These are phyloP conservation scores for Camelina sativa DNA, from an alignment of 345 rosid genomes.

Conservation along the genomic window DNA sequence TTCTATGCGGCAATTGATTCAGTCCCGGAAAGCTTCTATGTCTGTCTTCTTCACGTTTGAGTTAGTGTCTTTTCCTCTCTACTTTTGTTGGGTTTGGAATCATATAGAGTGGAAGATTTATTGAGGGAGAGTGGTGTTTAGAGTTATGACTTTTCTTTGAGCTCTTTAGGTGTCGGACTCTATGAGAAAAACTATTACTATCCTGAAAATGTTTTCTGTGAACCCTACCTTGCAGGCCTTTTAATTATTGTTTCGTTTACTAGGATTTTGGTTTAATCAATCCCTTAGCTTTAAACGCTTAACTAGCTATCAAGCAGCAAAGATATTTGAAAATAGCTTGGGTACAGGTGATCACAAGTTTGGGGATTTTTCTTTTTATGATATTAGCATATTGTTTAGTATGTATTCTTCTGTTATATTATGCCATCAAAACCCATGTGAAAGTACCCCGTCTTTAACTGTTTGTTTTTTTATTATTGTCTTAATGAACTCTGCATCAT, in stretches of 20 bases:
- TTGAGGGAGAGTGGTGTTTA: neutral
- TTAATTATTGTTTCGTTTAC: neutral
- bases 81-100: neutral
- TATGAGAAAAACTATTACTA: neutral
- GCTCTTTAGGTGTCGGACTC: neutral
- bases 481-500: neutral
- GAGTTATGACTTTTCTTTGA: neutral
- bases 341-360: neutral
- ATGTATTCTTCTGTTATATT: constrained; percentile 1
- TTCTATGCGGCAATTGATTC: constrained; percentile 61
- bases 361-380: neutral
- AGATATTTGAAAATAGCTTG: neutral
- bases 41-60: constrained; percentile 95
- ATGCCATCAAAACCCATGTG: neutral
- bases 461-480: neutral
- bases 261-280: neutral
- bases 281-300: neutral
- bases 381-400: neutral
- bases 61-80: constrained; percentile 53
- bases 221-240: neutral
- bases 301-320: neutral
- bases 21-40: constrained; percentile 76
- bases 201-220: neutral
- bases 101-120: neutral
- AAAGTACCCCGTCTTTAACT: neutral